These are phyloP conservation scores for Spiromastix sp. DNA, from an alignment of 2,329 filamentous ascomycete genomes.

Conservation along the genomic window DNA sequence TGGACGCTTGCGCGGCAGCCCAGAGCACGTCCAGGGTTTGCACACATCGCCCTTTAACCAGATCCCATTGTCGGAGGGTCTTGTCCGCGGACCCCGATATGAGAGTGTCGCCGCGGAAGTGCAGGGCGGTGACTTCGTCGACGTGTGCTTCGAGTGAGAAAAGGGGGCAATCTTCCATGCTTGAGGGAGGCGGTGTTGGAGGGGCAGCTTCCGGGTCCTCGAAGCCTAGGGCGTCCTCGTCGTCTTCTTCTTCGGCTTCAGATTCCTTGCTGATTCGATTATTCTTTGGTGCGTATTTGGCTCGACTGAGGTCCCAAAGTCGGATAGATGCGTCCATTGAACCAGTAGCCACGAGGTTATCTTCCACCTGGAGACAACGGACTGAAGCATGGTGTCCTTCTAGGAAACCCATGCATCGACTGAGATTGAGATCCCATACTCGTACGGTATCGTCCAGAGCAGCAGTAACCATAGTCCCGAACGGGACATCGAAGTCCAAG, in stretches of 20 bases:
- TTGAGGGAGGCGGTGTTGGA: conserved; percentile 56
- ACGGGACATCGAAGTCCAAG: conserved; percentile 93
- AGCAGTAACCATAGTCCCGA: conserved; percentile 87
- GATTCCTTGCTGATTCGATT: conserved; percentile 48
- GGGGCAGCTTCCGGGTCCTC: conserved; percentile 59
- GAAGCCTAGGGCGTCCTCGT: conserved; percentile 56
- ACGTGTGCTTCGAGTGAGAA: conserved; percentile 84
- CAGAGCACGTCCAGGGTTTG: conserved; percentile 97
- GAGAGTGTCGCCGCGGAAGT: conserved; percentile 79
- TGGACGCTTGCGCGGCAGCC: conserved; percentile 85
- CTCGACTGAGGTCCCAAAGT: conserved; percentile 86
- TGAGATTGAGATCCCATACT: conserved; percentile 93
- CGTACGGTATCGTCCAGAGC: conserved; percentile 87
- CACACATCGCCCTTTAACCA: conserved; percentile 92
- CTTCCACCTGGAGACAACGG: conserved; percentile 81
- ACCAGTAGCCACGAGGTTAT: conserved; percentile 89
- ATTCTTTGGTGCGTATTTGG: conserved; percentile 66
- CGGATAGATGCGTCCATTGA: conserved; percentile 91
- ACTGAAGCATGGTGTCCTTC: conserved; percentile 95
- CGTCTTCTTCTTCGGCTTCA: conserved; percentile 38
- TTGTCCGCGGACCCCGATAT: conserved; percentile 97
- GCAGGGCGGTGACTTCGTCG: conserved; percentile 84
- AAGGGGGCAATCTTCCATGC: conserved; percentile 82
- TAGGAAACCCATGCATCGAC: conserved; percentile 79
- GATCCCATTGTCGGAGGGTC: conserved; percentile 93